Evolutionary conservation across 1,284 basidiomycete genomes (phyloP).

Genomic region (Cutaneotrichosporon cavernicola): DNA sequence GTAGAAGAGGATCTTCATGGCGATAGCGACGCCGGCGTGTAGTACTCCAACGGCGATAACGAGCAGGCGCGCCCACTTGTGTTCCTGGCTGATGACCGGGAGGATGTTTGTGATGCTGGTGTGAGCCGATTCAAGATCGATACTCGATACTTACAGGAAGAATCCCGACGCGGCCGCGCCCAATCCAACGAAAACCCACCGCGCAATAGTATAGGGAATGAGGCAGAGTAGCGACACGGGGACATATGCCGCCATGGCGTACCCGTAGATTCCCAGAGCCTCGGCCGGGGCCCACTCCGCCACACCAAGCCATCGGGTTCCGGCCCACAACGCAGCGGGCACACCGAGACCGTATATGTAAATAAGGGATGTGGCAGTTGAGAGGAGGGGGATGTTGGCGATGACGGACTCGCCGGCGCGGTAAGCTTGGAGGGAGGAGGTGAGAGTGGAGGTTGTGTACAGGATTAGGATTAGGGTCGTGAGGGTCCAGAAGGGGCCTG

Average conservation of each 20-base stretch:
- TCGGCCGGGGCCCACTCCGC: conserved; percentile 82
- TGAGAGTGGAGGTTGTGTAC: conserved; percentile 86
- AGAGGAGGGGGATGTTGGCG: conserved; percentile 73
- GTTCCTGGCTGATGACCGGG: conserved; percentile 80
- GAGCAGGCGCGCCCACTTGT: conserved; percentile 75
- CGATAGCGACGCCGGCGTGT: conserved; percentile 71
- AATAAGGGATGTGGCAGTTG: conserved; percentile 74
- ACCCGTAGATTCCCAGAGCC: conserved; percentile 57
- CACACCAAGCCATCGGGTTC: conserved; percentile 75
- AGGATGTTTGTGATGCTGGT: conserved; percentile 70
- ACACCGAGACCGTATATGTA: conserved; percentile 80
- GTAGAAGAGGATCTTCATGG: conserved; percentile 85
- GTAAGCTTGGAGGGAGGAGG: conserved; percentile 75
- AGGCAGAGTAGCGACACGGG: conserved; percentile 75
- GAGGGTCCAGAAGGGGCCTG: conserved; percentile 90
- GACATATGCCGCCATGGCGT: conserved; percentile 53
- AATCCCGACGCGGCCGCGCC: conserved; percentile 75
- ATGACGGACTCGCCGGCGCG: conserved; percentile 57
- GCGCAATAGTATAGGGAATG: conserved; percentile 70
- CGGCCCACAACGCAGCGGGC: conserved; percentile 66
- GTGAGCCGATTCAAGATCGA: conserved; percentile 5
- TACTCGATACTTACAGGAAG: conserved; percentile 62
- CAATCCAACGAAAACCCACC: conserved; percentile 72
- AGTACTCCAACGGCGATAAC: conserved; percentile 69
- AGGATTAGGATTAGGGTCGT: conserved; percentile 87